Percentiles rank a stretch among this genome's conserved stretches.
Conservation (phyloP, 192 early-diverging fungal species). For the Borealophlyctis nickersoniae region DNA sequence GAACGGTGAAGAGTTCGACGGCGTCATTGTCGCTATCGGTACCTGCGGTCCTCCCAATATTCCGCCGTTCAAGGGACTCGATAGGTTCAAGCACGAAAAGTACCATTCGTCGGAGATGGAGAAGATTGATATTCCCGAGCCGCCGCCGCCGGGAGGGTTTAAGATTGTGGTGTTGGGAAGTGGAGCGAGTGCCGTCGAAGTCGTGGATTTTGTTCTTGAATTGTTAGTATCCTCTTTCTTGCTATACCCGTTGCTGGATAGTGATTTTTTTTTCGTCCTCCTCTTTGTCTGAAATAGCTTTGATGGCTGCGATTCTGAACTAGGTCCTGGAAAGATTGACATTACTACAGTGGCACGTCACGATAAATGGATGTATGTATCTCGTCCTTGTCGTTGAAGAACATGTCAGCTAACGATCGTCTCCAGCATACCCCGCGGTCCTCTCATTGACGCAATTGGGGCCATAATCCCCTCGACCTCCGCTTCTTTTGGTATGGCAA, state of each 20-base stretch:
- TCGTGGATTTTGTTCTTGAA: slow-evolving; percentile 20
- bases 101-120: slow-evolving; percentile 22
- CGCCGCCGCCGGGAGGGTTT: not conserved
- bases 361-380: slow-evolving; percentile 12
- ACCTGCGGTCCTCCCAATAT: slow-evolving; percentile 18
- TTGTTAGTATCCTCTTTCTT: too few relatives aligned
- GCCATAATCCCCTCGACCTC: slow-evolving; percentile 13
- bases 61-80: slow-evolving; percentile 10
- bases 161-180: slow-evolving; percentile 11
- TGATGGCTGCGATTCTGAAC: slow-evolving; percentile 5
- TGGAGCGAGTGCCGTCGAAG: slow-evolving; percentile 18
- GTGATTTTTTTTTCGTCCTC: too few relatives aligned
- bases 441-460: not conserved
- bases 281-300: too few relatives aligned
- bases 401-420: too few relatives aligned
- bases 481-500: slow-evolving; percentile 24
- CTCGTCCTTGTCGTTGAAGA: too few relatives aligned
- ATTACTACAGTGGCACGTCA: slow-evolving; percentile 16
- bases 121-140: not conserved
- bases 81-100: not conserved
- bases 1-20: slow-evolving; percentile 11
- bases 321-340: slow-evolving; percentile 12
- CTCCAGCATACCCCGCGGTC: slow-evolving; percentile 23
- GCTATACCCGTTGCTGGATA: too few relatives aligned
- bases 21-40: slow-evolving; percentile 20